A percentile compares a stretch with the other conserved stretches of the same genome.
Evolutionary conservation across 2,329 filamentous ascomycete species (phyloP).

Genomic region (Colletotrichum spinosum): DNA sequence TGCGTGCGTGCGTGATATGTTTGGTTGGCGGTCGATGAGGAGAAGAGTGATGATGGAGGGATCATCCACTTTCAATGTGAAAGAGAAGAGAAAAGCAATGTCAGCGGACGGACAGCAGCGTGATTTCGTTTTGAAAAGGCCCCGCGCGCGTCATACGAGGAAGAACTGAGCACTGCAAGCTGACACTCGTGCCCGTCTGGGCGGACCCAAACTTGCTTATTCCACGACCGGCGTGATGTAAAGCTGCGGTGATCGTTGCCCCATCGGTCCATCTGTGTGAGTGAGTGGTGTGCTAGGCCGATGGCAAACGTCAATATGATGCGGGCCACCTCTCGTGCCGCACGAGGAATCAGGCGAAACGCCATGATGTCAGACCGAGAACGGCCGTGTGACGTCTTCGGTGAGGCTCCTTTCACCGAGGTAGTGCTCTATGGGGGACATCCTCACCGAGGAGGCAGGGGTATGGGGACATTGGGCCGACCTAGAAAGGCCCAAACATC

Average conservation of each 20-base stretch:
- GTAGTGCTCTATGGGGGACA: neutral
- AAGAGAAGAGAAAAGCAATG: neutral
- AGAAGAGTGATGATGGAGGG: slow-evolving; percentile 5
- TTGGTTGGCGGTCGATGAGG: neutral
- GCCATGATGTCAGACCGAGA: slow-evolving; percentile 32
- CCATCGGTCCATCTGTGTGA: neutral
- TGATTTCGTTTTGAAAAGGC: slow-evolving; percentile 17
- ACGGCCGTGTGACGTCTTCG: slow-evolving; percentile 1
- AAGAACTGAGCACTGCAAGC: neutral
- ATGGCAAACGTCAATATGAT: slow-evolving; percentile 35
- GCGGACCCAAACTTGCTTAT: slow-evolving; percentile 30
- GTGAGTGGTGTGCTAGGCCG: slow-evolving; percentile 22
- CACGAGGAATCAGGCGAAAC: slow-evolving; percentile 23
- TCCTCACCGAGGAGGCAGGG: neutral
- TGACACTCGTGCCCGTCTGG: slow-evolving; percentile 24
- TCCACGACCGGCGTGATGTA: slow-evolving; percentile 24
- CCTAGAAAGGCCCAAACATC: slow-evolving; percentile 7
- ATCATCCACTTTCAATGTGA: slow-evolving; percentile 4
- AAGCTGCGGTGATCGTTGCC: slow-evolving; percentile 25
- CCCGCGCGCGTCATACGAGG: neutral
- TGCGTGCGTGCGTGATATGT: neutral
- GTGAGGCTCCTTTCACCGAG: slow-evolving; percentile 13
- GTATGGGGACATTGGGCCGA: neutral
- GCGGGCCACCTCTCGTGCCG: slow-evolving; percentile 12
- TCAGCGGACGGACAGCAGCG: neutral